Base-by-base conservation (phyloP, 116 monocot species). In the Papilionanthe hybrid region DNA sequence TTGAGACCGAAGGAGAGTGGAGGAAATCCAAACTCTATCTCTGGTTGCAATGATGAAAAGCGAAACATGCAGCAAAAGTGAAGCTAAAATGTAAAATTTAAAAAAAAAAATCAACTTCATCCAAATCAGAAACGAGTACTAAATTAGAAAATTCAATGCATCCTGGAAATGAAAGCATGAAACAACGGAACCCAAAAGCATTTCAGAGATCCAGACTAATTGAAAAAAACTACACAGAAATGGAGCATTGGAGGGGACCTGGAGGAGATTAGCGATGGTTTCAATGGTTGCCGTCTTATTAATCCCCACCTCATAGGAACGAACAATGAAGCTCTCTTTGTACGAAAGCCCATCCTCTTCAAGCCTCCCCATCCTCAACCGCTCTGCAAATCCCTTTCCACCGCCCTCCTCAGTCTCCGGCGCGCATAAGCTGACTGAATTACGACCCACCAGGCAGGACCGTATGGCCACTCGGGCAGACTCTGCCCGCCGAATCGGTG, bases 231-330 rank as follows among this genome's bases (percentile, higher is more conserved):
- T 73, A 73, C 73, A 44, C 44, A 44, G 57, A 78, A 41, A 0
- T 27, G n/a, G 41, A 18, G 65, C 9, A 20, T 49, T 42, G 25
- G 23, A 37, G 11, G 8, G 20, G 1, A 91, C 99, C 93, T 99
- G 95, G 49, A 99, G 81, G 69, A 99, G 89, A 83, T 99, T 99
- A 43, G 95, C 99, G 69, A 99, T 93, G 77, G 95, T 95, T 87
- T 99, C 99, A 19, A 99, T 92, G 47, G 95, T 99, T 72, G 99
- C 99, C 18, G 99, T 99, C 83, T 99, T 99, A 80, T 99, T 93
- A 78, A 99, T 89, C 42, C 99, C 99, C 41, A 99, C 99, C 83
- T 99, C 99, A 69, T 95, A 99, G 79, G 85, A 90, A 37, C 99
- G 77, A 27, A 99, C 91, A 5, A 99, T 86, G 77, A 95, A 99